These are phyloP conservation scores for Coniosporium apollinis DNA, from an alignment of 495 filamentous ascomycete species.

Conservation along the genomic window DNA sequence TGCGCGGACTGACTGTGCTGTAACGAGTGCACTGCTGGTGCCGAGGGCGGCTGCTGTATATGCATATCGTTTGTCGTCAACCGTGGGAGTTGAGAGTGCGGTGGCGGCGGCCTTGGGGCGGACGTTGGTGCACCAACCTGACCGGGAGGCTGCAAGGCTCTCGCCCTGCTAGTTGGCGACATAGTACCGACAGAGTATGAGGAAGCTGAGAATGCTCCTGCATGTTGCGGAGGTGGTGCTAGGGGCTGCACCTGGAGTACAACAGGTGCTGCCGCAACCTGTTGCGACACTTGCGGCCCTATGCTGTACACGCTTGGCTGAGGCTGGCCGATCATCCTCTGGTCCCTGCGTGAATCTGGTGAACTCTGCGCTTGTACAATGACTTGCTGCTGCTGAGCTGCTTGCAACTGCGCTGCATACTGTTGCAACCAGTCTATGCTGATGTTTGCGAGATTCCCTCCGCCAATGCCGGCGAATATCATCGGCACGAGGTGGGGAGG, in stretches of 20 bases:
- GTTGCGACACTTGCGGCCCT: conserved; percentile 12
- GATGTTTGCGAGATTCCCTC: conserved; percentile 41
- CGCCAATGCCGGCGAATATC: conserved; percentile 71
- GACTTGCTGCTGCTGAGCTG: conserved; percentile 26
- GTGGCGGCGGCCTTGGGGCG: conserved; percentile 17
- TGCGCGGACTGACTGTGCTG: conserved; percentile 34
- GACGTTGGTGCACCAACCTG: conserved; percentile 20
- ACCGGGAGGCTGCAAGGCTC: conserved; percentile 17
- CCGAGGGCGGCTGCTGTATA: conserved; percentile 32
- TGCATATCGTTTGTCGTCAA: conserved; percentile 42
- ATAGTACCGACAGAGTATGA: conserved; percentile 12
- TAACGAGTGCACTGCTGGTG: conserved; percentile 25
- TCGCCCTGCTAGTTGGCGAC: conserved; percentile 14
- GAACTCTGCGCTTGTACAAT: conserved; percentile 36
- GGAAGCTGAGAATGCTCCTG: conserved; percentile 7
- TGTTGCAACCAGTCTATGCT: conserved; percentile 63
- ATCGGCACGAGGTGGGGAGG: conserved; percentile 77
- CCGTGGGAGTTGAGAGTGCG: conserved; percentile 30
- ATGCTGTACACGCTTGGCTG: conserved; percentile 12
- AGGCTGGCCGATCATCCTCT: conserved; percentile 22
- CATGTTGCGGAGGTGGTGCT: conserved; percentile 6
- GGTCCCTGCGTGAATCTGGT: conserved; percentile 29
- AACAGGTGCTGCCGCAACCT: background rate
- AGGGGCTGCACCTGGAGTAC: conserved; percentile 15
- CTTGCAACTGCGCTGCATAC: conserved; percentile 32